These are phyloP conservation scores for Bombardia bombarda DNA, from an alignment of 495 filamentous ascomycete species.

Conservation along the genomic window DNA sequence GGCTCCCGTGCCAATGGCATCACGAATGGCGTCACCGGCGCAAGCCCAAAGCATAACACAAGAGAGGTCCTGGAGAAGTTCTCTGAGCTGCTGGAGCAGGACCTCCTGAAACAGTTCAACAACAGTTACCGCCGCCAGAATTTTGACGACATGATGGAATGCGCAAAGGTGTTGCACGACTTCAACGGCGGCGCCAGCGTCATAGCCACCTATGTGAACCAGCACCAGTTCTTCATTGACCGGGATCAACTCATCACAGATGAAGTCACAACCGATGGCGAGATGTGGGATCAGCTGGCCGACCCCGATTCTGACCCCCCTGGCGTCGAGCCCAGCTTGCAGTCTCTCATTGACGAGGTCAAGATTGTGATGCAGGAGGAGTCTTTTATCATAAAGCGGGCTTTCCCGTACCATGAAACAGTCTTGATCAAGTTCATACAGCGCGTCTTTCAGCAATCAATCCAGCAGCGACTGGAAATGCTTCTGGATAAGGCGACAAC, in stretches of 20 bases:
- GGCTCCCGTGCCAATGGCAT: conserved; percentile 46
- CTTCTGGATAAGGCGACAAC: conserved; percentile 88
- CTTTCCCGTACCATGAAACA: conserved; percentile 93
- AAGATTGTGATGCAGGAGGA: conserved; percentile 95
- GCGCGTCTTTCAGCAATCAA: conserved; percentile 93
- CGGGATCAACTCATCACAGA: conserved; percentile 82
- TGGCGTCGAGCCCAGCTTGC: conserved; percentile 83
- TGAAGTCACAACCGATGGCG: conserved; percentile 72
- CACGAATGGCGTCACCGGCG: conserved; percentile 37
- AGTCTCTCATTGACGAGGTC: conserved; percentile 88
- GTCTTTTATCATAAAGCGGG: conserved; percentile 87
- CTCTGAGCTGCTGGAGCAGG: conserved; percentile 90
- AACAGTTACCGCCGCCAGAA: conserved; percentile 89
- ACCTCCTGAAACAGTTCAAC: conserved; percentile 92
- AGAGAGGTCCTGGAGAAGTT: conserved; percentile 94
- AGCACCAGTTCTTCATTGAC: conserved; percentile 98
- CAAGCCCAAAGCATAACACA: conserved; percentile 51
- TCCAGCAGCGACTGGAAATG: conserved; percentile 93
- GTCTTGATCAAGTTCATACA: conserved; percentile 89
- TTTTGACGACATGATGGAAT: conserved; percentile 93
- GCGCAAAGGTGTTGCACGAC: conserved; percentile 86
- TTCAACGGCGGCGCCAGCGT: conserved; percentile 94
- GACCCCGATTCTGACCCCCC: conserved; percentile 90
- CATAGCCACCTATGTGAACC: conserved; percentile 92
- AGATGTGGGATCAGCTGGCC: conserved; percentile 82